Conservation (phyloP, 2,329 filamentous ascomycete genomes). For the Colletotrichum sp. region DNA sequence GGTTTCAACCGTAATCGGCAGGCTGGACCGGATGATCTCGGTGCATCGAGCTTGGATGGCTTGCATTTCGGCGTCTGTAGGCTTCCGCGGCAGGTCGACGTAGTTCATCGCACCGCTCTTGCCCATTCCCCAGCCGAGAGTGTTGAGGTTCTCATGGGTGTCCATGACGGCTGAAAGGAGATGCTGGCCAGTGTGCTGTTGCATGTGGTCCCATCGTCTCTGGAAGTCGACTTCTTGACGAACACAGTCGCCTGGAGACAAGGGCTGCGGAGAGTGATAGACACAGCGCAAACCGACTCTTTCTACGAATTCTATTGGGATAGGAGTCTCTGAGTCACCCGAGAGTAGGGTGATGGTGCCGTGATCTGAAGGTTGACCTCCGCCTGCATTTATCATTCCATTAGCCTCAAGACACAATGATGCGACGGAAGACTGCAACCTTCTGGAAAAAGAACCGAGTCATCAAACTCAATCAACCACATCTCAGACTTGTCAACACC, state of each 20-base stretch:
- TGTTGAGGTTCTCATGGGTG: slow-evolving; percentile 26
- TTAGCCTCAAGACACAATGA: not conserved
- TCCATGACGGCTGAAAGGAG: slow-evolving; percentile 35
- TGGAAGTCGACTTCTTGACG: slow-evolving; percentile 31
- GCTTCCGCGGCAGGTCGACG: slow-evolving; percentile 33
- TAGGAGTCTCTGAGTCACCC: not conserved
- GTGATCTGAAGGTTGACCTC: slow-evolving; percentile 34
- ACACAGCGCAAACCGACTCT: slow-evolving; percentile 31
- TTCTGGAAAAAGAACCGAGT: slow-evolving; percentile 35
- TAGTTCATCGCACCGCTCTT: slow-evolving; percentile 31
- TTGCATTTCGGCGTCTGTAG: slow-evolving; percentile 25
- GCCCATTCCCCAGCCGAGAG: slow-evolving; percentile 35
- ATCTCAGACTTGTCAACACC: slow-evolving; percentile 8
- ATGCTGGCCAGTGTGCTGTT: slow-evolving; percentile 36
- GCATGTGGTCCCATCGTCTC: slow-evolving; percentile 38
- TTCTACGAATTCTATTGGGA: slow-evolving; percentile 28
- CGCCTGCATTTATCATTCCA: slow-evolving; percentile 20
- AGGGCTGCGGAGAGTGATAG: slow-evolving; percentile 22
- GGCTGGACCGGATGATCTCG: slow-evolving; percentile 27
- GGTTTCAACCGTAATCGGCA: slow-evolving; percentile 27
- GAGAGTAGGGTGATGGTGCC: slow-evolving; percentile 24
- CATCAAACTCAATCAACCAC: slow-evolving; percentile 34
- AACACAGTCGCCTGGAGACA: slow-evolving; percentile 23
- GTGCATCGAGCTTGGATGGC: slow-evolving; percentile 29
- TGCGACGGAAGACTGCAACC: not conserved